These are phyloP conservation scores for Halophytophthora polymorphica DNA, from an alignment of 352 stramenopile genomes.

Conservation along the genomic window DNA sequence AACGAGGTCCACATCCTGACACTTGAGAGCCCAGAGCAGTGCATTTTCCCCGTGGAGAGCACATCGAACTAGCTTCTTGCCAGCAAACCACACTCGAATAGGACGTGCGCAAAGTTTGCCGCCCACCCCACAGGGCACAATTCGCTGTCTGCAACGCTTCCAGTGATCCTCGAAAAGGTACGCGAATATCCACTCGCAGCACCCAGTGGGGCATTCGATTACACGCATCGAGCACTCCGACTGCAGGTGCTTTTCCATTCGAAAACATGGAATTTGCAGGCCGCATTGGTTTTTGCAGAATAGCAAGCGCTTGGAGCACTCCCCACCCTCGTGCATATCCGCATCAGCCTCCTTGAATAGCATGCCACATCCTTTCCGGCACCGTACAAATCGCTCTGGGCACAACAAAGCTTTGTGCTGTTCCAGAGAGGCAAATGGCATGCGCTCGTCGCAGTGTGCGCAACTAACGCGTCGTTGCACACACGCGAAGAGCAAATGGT, in stretches of 20 bases:
- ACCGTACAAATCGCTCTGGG: constrained; percentile 44
- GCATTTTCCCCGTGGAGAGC: constrained; percentile 46
- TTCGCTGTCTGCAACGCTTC: constrained; percentile 58
- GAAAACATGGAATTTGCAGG: constrained; percentile 25
- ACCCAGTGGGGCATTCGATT: constrained; percentile 57
- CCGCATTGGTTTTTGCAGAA: constrained; percentile 61
- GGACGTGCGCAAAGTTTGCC: constrained; percentile 48
- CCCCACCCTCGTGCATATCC: constrained; percentile 38
- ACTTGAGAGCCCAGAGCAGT: constrained; percentile 63
- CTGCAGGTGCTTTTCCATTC: constrained; percentile 40
- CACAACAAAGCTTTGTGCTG: constrained; percentile 52
- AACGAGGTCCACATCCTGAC: constrained; percentile 54
- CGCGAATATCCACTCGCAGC: constrained; percentile 49
- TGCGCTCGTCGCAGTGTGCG: constrained; percentile 37
- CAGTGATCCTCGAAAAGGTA: constrained; percentile 61
- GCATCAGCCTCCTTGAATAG: constrained; percentile 37
- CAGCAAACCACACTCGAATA: constrained; percentile 55
- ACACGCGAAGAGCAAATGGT: constrained; percentile 63
- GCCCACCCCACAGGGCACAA: constrained; percentile 57
- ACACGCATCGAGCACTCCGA: constrained; percentile 54
- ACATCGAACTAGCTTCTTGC: constrained; percentile 41
- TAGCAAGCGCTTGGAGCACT: constrained; percentile 42
- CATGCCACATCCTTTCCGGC: constrained; percentile 50
- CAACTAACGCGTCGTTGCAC: constrained; percentile 43
- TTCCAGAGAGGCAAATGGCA: constrained; percentile 31